Base-by-base conservation (phyloP, 257 asterid species). In the Jasminum sambac region DNA sequence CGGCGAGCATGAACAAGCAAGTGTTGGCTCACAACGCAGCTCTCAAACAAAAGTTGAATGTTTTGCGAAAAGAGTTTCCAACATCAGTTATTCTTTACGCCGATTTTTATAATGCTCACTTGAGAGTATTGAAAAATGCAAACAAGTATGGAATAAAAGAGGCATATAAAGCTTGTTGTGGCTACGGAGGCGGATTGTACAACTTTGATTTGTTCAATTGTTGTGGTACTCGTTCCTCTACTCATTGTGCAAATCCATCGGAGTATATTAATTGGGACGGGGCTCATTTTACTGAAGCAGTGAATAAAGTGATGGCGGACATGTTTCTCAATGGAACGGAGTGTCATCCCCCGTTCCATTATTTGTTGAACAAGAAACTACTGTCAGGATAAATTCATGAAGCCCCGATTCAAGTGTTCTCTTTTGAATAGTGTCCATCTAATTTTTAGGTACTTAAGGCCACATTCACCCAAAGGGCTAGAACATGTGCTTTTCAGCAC, bases 241-340 rank as follows among this genome's bases (percentile, higher is more conserved):
- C 40, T 40, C 76, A 89, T 6, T 94, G 98, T 19, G n/a, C 66
- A 0, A 39, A 83, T 46, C 97, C 98, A 1, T 78, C 86, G 1
- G 74, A 72, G 79, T 94, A 86, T 50, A 63, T 90, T 8, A 94
- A 90, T 34, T 94, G 98, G 98, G 98, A 94, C 46, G 98, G 98
- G 3, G 97, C 83, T 42, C 98, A 94, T 73, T 83, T 90, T 30
- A 94, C 98, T 0, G 98, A 94, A 55, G 96, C 88, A n/a, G 87
- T 86, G 96, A 81, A 94, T 23, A 85, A 78, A 38, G 87, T 81
- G 30, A 65, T 89, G 80, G 85, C 98, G 0, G 55, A 74, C 5
- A 67, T 75, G 11, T 83, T 89, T 41, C 50, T 90, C 8, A 77
- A 77, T 13, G 96, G 92, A 2, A 84, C 70, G 1, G 74, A 64